Evolutionary conservation across 2,329 filamentous ascomycete species (phyloP).

Genomic region (Colletotrichum euphorbiae): DNA sequence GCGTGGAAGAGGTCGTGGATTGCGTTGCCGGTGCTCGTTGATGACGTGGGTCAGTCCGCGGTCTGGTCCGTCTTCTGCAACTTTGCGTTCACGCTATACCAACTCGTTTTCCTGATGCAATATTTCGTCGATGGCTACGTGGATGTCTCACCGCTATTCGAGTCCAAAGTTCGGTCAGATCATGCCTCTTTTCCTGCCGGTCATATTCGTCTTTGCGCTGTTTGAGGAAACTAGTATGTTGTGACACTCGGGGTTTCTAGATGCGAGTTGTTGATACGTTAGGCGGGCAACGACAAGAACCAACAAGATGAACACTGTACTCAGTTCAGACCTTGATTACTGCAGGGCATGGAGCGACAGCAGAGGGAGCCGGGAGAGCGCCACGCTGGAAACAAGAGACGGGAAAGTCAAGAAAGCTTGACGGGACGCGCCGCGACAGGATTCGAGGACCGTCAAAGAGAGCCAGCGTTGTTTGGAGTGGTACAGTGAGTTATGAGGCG

Average conservation of each 20-base stretch:
- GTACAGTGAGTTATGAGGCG: no score
- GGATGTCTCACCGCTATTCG: neutral
- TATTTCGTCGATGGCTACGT: rapidly evolving
- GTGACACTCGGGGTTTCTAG: neutral
- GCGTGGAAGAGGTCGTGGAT: neutral
- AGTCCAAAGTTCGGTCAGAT: neutral
- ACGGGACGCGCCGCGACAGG: no score
- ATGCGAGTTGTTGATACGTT: neutral
- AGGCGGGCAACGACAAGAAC: neutral
- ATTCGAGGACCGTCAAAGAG: no score
- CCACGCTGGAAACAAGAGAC: no score
- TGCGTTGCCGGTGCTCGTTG: neutral
- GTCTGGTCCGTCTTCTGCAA: neutral
- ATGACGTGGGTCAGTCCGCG: neutral
- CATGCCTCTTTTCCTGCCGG: neutral
- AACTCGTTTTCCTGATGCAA: neutral
- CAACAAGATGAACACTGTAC: no score
- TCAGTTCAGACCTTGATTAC: no score
- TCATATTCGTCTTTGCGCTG: neutral
- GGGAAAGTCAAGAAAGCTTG: no score
- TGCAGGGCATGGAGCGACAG: no score
- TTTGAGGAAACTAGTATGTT: neutral
- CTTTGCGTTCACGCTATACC: neutral
- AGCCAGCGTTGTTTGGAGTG: no score
- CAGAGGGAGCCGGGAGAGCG: no score